Percentiles rank a stretch among this genome's conserved stretches.
These are phyloP conservation scores for Aspergillus awamori DNA, from an alignment of 2,329 filamentous ascomycete species.

Conservation along the genomic window DNA sequence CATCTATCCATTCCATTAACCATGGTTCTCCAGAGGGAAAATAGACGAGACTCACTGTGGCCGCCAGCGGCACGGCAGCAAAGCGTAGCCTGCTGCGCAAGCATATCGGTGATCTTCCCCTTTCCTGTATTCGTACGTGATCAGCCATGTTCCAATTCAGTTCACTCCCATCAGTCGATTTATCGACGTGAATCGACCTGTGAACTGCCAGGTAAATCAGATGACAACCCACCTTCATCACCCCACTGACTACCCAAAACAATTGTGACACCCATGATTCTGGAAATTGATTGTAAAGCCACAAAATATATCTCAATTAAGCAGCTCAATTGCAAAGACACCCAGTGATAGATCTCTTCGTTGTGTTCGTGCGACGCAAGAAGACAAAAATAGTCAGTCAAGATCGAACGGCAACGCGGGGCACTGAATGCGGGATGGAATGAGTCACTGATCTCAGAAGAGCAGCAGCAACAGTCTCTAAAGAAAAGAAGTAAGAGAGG, in stretches of 20 bases:
- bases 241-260: constrained; percentile 53
- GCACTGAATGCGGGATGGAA: not conserved
- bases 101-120: constrained; percentile 53
- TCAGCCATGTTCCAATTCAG: constrained; percentile 7
- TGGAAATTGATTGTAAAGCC: not conserved
- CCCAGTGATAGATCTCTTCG: not conserved
- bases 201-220: not conserved
- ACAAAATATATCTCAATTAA: constrained; percentile 2
- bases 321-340: not conserved
- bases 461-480: not conserved
- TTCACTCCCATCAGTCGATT: constrained; percentile 7
- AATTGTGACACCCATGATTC: constrained; percentile 43
- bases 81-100: constrained; percentile 48
- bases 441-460: constrained; percentile 3
- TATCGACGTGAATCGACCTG: too few relatives aligned
- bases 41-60: constrained; percentile 40
- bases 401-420: not conserved
- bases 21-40: not conserved
- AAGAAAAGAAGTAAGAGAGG: too few relatives aligned
- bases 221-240: constrained; percentile 45
- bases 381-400: not conserved
- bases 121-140: constrained; percentile 37
- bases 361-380: not conserved
- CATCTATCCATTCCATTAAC: constrained; percentile 32
- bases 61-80: constrained; percentile 52